Evolutionary conservation across 805 yeast species (phyloP).

Genomic region (Metschnikowia orientalis): DNA sequence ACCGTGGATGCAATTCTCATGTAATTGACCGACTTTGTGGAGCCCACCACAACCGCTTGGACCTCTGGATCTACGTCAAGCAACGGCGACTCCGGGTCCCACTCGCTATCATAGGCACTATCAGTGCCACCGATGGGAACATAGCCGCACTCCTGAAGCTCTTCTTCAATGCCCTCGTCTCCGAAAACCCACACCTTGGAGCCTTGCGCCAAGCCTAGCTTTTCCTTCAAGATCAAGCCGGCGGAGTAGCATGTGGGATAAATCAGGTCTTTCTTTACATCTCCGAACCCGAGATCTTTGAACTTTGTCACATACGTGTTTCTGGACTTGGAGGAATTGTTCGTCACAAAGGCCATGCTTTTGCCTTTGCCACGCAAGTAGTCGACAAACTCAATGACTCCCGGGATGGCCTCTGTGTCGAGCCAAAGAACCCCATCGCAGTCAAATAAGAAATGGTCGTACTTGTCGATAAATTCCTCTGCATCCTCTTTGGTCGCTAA

Average conservation of each 20-base stretch:
- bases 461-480: conserved; percentile 20
- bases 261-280: conserved; percentile 25
- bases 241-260: conserved; percentile 40
- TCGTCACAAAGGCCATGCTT: conserved; percentile 33
- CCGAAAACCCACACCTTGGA: conserved; percentile 41
- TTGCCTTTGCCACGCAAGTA: conserved; percentile 23
- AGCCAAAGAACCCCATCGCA: conserved; percentile 44
- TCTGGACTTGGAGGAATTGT: conserved; percentile 36
- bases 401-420: conserved; percentile 31
- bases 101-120: conserved; percentile 21
- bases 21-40: conserved; percentile 35
- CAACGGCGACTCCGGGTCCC: conserved; percentile 23
- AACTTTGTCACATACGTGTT: conserved; percentile 31
- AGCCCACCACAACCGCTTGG: conserved; percentile 38
- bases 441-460: conserved; percentile 39
- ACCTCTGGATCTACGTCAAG: conserved; percentile 35
- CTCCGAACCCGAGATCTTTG: conserved; percentile 26
- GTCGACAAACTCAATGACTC: conserved; percentile 26
- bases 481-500: conserved; percentile 17
- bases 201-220: conserved; percentile 22
- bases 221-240: conserved; percentile 22
- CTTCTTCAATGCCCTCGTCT: conserved; percentile 35
- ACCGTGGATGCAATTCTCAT: conserved; percentile 35
- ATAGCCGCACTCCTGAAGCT: conserved; percentile 29
- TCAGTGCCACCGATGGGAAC: conserved; percentile 35